These are phyloP conservation scores for Hypoxylon sp. DNA, from an alignment of 2,329 filamentous ascomycete genomes.

Conservation along the genomic window DNA sequence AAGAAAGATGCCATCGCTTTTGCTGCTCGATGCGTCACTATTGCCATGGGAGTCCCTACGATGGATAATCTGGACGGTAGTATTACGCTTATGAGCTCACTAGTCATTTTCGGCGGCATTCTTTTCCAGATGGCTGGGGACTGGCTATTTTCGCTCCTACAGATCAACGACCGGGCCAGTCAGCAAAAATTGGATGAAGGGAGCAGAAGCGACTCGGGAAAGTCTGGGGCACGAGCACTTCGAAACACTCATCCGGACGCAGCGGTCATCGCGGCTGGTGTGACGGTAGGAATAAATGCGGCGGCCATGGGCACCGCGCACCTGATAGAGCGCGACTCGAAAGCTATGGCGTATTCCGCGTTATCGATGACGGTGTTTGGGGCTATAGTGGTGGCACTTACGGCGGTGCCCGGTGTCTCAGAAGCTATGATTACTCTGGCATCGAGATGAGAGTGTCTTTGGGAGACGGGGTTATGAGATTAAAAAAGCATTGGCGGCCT, in stretches of 20 bases:
- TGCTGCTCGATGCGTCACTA: constrained; percentile 49
- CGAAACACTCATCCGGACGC: constrained; percentile 27
- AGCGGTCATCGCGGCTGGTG: constrained; percentile 61
- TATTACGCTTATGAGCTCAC: constrained; percentile 48
- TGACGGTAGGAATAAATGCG: constrained; percentile 68
- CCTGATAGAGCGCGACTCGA: constrained; percentile 65
- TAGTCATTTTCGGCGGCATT: constrained; percentile 50
- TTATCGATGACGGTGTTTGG: constrained; percentile 69
- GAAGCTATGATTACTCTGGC: constrained; percentile 53
- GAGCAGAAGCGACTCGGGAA: constrained; percentile 21
- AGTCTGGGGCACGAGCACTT: neutral
- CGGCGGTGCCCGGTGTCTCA: constrained; percentile 61
- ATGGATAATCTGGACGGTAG: constrained; percentile 47
- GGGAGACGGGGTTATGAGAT: neutral
- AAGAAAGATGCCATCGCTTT: constrained; percentile 48
- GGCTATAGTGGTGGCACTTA: constrained; percentile 66
- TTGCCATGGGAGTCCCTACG: constrained; percentile 49
- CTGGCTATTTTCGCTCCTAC: constrained; percentile 45
- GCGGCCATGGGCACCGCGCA: constrained; percentile 71
- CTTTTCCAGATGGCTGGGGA: constrained; percentile 50
- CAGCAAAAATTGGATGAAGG: constrained; percentile 2
- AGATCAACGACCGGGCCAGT: constrained; percentile 40
- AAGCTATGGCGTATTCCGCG: constrained; percentile 66
- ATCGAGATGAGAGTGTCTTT: constrained; percentile 41
- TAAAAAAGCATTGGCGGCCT: neutral